A percentile compares a stretch with the other conserved stretches of the same genome.
Evolutionary conservation across 192 early-diverging fungal species (phyloP).

Genomic region (Podila verticillata): DNA sequence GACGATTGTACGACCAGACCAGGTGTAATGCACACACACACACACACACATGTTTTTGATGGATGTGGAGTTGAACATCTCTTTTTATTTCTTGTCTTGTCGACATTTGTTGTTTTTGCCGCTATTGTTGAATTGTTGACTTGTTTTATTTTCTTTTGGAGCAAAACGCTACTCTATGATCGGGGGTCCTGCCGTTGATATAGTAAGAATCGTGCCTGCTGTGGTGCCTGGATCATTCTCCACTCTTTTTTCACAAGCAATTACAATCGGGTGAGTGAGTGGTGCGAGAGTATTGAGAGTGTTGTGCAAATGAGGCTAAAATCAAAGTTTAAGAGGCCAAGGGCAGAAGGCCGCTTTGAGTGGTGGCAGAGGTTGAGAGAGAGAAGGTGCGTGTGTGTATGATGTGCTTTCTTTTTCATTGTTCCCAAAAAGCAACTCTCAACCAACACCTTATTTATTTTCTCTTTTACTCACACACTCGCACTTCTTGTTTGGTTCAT

Average conservation of each 20-base stretch:
- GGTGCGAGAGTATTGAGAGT: not conserved
- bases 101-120: not conserved
- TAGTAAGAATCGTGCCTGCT: not conserved
- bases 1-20: too few relatives aligned
- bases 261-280: not conserved
- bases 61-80: conserved; percentile 1
- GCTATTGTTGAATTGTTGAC: not conserved
- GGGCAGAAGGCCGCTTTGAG: not conserved
- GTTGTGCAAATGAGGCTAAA: too few relatives aligned
- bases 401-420: not conserved
- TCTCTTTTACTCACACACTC: not conserved
- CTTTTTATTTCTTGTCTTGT: not conserved
- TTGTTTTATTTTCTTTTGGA: not conserved
- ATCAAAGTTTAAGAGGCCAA: too few relatives aligned
- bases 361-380: not conserved
- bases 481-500: not conserved
- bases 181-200: not conserved
- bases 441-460: not conserved
- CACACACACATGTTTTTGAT: not conserved
- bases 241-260: too few relatives aligned
- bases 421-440: too few relatives aligned
- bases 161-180: too few relatives aligned
- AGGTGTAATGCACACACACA: not conserved
- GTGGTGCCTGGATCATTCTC: too few relatives aligned
- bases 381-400: not conserved